A percentile compares a stretch with the other conserved stretches of the same genome.
phyloP scores from a whole-genome alignment of 176 grass and related monocot species.

The Zoysia pacifica region DNA sequence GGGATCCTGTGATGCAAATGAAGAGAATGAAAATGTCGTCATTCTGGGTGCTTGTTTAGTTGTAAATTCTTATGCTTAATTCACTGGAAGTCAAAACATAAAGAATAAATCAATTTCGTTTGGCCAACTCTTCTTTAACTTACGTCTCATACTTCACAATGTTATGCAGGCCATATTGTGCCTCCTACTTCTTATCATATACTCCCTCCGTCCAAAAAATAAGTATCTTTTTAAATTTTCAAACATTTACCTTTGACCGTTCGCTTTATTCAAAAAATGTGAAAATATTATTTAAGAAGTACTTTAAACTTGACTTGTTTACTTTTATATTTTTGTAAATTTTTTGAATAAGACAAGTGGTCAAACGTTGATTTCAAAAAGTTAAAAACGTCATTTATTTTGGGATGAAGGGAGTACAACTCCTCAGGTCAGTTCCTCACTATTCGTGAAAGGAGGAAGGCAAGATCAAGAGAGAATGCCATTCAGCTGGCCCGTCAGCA shows the following conservation, averaged over 20 bases:
- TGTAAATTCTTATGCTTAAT: constrained; percentile 38
- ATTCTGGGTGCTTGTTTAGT: constrained; percentile 61
- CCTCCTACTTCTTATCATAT: constrained; percentile 69
- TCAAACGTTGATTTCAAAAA: too few relatives aligned
- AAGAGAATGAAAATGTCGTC: constrained; percentile 37
- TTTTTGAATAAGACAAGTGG: too few relatives aligned
- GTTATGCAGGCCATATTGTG: constrained; percentile 58
- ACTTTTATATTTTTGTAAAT: too few relatives aligned
- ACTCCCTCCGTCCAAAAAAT: too few relatives aligned
- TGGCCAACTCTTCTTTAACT: not conserved
- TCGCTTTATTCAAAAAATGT: too few relatives aligned
- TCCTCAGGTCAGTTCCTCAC: constrained; percentile 76
- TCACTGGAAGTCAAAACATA: not conserved
- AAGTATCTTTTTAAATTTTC: too few relatives aligned
- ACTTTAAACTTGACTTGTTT: too few relatives aligned
- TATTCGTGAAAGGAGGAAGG: constrained; percentile 66
- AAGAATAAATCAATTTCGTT: not conserved
- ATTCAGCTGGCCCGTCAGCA: constrained; percentile 69
- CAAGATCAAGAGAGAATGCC: constrained; percentile 72
- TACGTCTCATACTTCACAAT: not conserved
- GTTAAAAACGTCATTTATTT: too few relatives aligned
- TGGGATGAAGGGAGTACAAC: too few relatives aligned
- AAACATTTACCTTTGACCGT: too few relatives aligned
- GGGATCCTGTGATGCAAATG: constrained; percentile 46
- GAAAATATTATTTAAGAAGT: too few relatives aligned